Percentiles rank a stretch among this genome's conserved stretches.
phyloP scores from a whole-genome alignment of 176 grass and related monocot species.

The Oryza brachyantha region DNA sequence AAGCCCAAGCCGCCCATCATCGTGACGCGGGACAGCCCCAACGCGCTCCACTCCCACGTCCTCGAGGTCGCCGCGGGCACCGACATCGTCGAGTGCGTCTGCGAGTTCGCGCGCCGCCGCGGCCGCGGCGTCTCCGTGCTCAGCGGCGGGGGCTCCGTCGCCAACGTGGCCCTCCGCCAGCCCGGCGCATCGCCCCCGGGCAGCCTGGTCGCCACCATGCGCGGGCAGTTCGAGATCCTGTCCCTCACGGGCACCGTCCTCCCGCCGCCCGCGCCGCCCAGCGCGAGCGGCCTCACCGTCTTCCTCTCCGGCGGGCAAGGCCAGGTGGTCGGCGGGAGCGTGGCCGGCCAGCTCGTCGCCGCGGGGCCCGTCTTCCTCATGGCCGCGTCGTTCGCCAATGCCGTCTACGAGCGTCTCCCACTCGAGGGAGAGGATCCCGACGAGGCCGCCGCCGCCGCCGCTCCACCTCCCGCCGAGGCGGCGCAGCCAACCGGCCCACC shows the following conservation, averaged over 20 bases:
- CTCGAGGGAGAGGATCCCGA: constrained; percentile 42
- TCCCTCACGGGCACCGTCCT: constrained; percentile 86
- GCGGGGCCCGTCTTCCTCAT: constrained; percentile 73
- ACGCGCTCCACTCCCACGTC: constrained; percentile 82
- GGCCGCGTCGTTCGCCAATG: constrained; percentile 82
- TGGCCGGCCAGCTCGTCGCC: constrained; percentile 72
- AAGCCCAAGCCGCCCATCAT: constrained; percentile 91
- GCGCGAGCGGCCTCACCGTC: constrained; percentile 65
- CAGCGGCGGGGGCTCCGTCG: constrained; percentile 67
- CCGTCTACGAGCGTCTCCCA: constrained; percentile 85
- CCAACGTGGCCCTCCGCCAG: constrained; percentile 72
- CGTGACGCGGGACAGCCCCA: constrained; percentile 76
- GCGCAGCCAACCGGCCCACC: neutral
- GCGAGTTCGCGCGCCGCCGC: constrained; percentile 73
- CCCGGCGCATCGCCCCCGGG: constrained; percentile 67
- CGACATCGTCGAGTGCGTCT: constrained; percentile 72
- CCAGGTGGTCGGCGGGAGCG: constrained; percentile 82
- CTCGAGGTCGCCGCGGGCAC: constrained; percentile 73
- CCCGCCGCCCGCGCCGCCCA: constrained; percentile 73
- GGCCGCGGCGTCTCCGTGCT: constrained; percentile 83
- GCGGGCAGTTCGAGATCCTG: constrained; percentile 84
- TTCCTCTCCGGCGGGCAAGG: constrained; percentile 84
- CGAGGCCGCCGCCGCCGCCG: constrained; percentile 22
- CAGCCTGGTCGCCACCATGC: constrained; percentile 72
- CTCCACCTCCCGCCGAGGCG: neutral